Base-by-base conservation (phyloP, 768 basidiomycete species). In the Podaxis mareebaensis region DNA sequence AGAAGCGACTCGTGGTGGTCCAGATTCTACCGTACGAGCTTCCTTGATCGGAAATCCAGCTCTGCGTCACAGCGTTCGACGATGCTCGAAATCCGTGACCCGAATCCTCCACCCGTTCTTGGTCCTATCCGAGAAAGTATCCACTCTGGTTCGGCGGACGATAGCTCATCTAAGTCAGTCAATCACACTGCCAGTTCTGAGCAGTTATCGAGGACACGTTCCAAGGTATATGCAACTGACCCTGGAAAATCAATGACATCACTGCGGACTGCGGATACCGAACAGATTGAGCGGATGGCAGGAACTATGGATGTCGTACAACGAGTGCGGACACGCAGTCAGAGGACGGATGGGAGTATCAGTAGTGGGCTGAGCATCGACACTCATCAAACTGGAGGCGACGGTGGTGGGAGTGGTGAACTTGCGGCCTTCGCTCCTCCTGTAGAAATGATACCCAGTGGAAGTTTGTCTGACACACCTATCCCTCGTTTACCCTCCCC, bases 1-100 rank as follows among this genome's bases (percentile, higher is more conserved):
- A 81, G 91, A 6, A 88, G 85, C 46, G 85, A 91, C 70, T 86
- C 82, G 11, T 93, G 92, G 90, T 95, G 92, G 89, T 74, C 81
- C 8, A 86, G 90, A 2, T 87, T 95, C 68, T 79, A 90, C 13
- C 84, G 83, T 60, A 83, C 86, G 17, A 83, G 85, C 38, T 77
- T 91, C 55, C 79, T 90, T 28, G 90, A 91, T 66, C 81, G 86
- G 44, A 78, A 85, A 81, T 67, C 78, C 78, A 60, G 74, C 70
- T 4, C 74, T 74, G 60, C 70, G 74, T 61, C 68, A 70, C 64
- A 68, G 73, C 57, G 63, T 67, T 52, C 51, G 61, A 11, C 69
- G 75, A 24, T 48, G 22, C 71, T 79, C 13, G 88, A 92, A 22
- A 84, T 95, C 69, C 84, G 91, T 22, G 93, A 96, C 74, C 93